Percentiles rank a stretch among this genome's conserved stretches.
phyloP scores from a whole-genome alignment of 129 eudicot species.

The Kitagawia praeruptora region DNA sequence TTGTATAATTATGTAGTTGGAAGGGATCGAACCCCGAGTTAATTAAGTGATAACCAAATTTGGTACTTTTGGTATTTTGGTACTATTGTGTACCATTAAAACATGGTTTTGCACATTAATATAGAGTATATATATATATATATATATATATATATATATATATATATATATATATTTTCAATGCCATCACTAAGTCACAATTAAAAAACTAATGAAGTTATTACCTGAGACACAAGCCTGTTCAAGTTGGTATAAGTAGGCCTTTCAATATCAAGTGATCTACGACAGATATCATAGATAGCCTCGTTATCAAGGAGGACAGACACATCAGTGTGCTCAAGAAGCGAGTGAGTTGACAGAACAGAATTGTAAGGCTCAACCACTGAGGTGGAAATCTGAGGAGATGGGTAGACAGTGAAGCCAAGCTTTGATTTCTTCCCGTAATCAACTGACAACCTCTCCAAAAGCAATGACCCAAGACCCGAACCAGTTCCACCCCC shows the following conservation, averaged over 20 bases:
- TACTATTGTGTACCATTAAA: no score
- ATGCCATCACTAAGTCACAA: not conserved
- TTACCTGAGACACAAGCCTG: conserved; percentile 80
- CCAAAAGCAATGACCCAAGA: conserved; percentile 65
- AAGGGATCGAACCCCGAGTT: no score
- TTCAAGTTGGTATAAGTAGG: conserved; percentile 79
- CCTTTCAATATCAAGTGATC: conserved; percentile 64
- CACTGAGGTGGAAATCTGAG: conserved; percentile 75
- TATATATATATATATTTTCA: no score
- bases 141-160: no score
- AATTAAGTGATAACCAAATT: no score
- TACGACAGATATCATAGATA: conserved; percentile 79
- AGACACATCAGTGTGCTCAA: conserved; percentile 76
- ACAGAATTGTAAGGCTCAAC: conserved; percentile 85
- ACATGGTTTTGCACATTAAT: no score
- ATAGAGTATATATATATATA: no score
- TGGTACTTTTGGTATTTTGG: no score
- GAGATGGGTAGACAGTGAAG: conserved; percentile 78
- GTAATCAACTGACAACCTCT: conserved; percentile 70
- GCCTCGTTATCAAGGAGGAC: conserved; percentile 78
- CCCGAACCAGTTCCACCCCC: conserved; percentile 92
- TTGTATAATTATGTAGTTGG: no score
- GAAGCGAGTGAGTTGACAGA: conserved; percentile 72
- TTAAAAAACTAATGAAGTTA: not conserved
- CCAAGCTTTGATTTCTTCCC: conserved; percentile 81